Evolutionary conservation across 371 early-diverging fungal genomes (phyloP), one percentile per base, ranked within the genome.

Genomic region (Smittium mucronatum): DNA sequence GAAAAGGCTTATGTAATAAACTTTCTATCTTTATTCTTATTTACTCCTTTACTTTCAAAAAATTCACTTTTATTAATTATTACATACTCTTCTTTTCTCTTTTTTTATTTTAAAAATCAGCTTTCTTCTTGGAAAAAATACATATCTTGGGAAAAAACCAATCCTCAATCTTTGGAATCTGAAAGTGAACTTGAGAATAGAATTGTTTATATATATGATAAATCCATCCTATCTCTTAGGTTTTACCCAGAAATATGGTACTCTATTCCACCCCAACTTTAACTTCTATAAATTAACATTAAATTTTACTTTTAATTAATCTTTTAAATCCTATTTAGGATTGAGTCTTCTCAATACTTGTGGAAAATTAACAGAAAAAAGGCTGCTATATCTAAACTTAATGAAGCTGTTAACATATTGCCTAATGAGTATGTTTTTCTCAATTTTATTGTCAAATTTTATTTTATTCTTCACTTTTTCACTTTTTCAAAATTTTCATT

Each of bases 241-340:
- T 86, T 86, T 68, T 95, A 89, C 73, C 96, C 96, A 0, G 94
- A 96, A 73, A 76, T 96, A 2, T 95, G 93, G 95, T 86, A 73
- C 47, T 47, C 47, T 8, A 47, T 47, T 47, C 25, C 47, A 47
- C 15, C 25, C 25, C 47, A 47, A 25, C 25, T 47, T 47, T 47
- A 15, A n/a, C 25, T 47, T 47, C 15, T 47, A 47, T 25, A 25
- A 15, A 15, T 47, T 47, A 47, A 47, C 47, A 47, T 47, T 47
- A n/a, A n/a, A n/a, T n/a, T n/a, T n/a, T n/a, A n/a, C n/a, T n/a
- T n/a, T n/a, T n/a, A n/a, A n/a, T n/a, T n/a, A n/a, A n/a, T n/a
- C n/a, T 47, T 8, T 25, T 47, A 8, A 47, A 47, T 47, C 8
- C 8, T 47, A 15, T 84, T 71, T 67, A 84, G 87, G 84, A 76